phyloP scores from a whole-genome alignment of 176 grass and related monocot genomes.

The Juncus inflexus region DNA sequence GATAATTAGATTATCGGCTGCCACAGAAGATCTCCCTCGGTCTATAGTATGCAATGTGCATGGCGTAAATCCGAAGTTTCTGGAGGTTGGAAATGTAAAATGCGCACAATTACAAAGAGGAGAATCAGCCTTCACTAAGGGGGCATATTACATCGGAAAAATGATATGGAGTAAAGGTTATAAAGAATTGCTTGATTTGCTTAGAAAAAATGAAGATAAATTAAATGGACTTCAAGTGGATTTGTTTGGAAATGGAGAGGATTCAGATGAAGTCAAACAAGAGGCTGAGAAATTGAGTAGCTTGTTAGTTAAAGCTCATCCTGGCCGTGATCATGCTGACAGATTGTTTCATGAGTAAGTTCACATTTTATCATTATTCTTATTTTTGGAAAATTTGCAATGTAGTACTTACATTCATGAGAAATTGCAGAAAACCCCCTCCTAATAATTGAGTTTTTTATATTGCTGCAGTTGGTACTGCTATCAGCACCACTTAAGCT shows the following conservation, averaged over 20 bases:
- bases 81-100: constrained; percentile 79
- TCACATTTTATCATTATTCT: not conserved
- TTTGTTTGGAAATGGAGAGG: constrained; percentile 91
- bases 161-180: constrained; percentile 99
- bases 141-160: constrained; percentile 91
- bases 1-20: constrained; percentile 87
- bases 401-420: not conserved
- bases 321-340: constrained; percentile 87
- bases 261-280: constrained; percentile 59
- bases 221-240: constrained; percentile 68
- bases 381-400: constrained; percentile 18
- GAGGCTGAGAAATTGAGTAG: constrained; percentile 49
- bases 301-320: constrained; percentile 61
- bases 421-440: too few species aligned
- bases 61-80: constrained; percentile 96
- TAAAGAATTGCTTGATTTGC: constrained; percentile 70
- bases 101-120: constrained; percentile 59
- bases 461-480: too few species aligned
- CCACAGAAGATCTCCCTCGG: constrained; percentile 80
- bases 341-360: constrained; percentile 88
- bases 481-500: too few species aligned
- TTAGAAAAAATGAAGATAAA: constrained; percentile 70
- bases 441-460: too few species aligned
- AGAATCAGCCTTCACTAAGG: constrained; percentile 65
- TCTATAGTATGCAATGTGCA: constrained; percentile 92